Evolutionary conservation across 179 eudicot species (phyloP).

Genomic region (Beta macrorhiza): DNA sequence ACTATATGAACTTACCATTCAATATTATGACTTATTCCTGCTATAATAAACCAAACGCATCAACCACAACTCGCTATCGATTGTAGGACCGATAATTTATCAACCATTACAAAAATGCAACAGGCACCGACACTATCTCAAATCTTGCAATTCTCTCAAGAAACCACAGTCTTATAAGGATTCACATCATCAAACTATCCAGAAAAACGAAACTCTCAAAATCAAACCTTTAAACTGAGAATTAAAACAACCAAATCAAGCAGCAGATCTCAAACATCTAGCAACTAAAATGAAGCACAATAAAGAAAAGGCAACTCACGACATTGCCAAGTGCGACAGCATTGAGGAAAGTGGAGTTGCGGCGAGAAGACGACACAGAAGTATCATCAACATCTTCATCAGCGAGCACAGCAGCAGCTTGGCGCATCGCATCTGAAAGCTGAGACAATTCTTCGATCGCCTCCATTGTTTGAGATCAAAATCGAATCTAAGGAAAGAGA

Average conservation of each 20-base stretch:
- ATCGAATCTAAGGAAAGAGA: conserved; percentile 25
- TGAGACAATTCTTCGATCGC: conserved; percentile 89
- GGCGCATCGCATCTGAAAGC: conserved; percentile 94
- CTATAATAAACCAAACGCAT: not conserved
- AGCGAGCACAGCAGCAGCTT: conserved; percentile 80
- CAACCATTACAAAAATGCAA: not conserved
- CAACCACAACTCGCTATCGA: not conserved
- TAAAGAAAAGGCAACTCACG: conserved; percentile 41
- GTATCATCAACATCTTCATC: conserved; percentile 85
- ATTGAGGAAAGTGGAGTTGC: conserved; percentile 76
- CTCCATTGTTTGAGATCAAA: conserved; percentile 52
- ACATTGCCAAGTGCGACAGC: conserved; percentile 92
- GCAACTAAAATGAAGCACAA: too few relatives aligned
- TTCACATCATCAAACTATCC: not conserved
- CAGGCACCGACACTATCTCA: conserved; percentile 1
- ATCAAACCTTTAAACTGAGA: not conserved
- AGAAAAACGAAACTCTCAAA: not conserved
- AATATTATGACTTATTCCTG: not conserved
- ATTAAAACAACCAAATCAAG: not conserved
- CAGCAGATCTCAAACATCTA: not conserved
- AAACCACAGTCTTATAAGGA: not conserved
- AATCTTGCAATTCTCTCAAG: not conserved
- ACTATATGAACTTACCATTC: not conserved
- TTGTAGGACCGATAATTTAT: not conserved
- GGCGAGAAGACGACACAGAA: conserved; percentile 45